Percentiles rank a stretch among this genome's conserved stretches.
Evolutionary conservation across 169 alveolate species (phyloP).

Genomic region (Perkinsus marinus): DNA sequence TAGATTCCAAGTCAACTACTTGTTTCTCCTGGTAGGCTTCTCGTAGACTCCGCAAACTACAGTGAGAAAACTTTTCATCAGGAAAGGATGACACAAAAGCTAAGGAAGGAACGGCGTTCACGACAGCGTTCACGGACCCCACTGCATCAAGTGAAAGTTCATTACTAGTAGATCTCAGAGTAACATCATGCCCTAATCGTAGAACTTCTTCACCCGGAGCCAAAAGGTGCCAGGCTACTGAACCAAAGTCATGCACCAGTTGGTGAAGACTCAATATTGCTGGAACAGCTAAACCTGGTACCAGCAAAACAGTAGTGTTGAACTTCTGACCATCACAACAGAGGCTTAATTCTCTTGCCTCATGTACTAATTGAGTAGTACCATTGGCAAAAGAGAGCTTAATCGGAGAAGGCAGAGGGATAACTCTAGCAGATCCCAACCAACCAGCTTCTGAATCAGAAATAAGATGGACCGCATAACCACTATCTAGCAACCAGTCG

Average conservation of each 20-base stretch:
- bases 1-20: no score
- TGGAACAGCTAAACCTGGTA: not conserved
- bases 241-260: not conserved
- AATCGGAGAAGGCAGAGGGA: not conserved
- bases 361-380: not conserved
- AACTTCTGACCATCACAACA: not conserved
- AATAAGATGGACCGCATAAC: not conserved
- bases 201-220: not conserved
- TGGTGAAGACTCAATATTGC: not conserved
- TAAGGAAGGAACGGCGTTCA: no score
- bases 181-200: no score
- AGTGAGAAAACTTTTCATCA: no score
- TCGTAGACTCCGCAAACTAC: no score
- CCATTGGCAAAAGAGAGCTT: not conserved
- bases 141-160: no score
- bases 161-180: no score
- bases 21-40: no score
- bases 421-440: not conserved
- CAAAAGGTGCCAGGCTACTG: not conserved
- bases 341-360: not conserved
- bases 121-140: no score
- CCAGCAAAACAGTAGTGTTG: not conserved
- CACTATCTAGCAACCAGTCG: not conserved
- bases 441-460: no score
- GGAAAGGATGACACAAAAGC: no score